phyloP scores from a whole-genome alignment of 2,329 filamentous ascomycete genomes.

The Aureobasidium sp. region DNA sequence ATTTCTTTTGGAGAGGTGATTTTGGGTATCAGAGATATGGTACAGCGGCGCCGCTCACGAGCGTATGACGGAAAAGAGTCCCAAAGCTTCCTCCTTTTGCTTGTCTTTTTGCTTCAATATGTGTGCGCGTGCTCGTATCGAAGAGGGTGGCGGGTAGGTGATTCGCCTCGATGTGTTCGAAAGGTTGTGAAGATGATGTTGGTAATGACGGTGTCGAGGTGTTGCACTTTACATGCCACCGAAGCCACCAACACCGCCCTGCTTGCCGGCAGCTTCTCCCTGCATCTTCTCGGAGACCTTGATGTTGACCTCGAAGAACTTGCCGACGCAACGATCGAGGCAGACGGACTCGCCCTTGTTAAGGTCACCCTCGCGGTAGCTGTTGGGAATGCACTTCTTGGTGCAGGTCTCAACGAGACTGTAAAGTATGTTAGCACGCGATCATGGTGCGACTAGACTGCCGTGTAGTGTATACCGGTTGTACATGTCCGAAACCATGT shows the following conservation, averaged over 20 bases:
- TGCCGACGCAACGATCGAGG: conserved; percentile 91
- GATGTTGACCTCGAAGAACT: conserved; percentile 98
- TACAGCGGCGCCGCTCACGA: conserved; percentile 1
- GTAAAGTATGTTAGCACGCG: conserved; percentile 11
- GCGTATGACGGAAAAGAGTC: neutral
- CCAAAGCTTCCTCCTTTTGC: neutral
- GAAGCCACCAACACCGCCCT: conserved; percentile 45
- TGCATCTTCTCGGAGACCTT: conserved; percentile 98
- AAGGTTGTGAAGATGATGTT: neutral
- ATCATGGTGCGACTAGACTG: neutral
- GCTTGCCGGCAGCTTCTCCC: conserved; percentile 65
- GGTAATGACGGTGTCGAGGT: neutral
- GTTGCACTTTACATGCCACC: conserved; percentile 20
- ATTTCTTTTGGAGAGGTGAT: conserved; percentile 6
- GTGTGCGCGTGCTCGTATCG: neutral
- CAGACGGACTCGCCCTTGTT: conserved; percentile 99
- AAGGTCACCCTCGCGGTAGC: conserved; percentile 92
- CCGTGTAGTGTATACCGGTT: conserved; percentile 61
- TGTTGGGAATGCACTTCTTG: conserved; percentile 83
- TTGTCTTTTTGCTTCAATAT: neutral
- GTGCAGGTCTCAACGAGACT: conserved; percentile 77
- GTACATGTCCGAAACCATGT: conserved; percentile 97
- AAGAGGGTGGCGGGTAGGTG: conserved; percentile 6
- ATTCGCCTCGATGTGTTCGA: neutral
- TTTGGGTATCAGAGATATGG: conserved; percentile 13